Evolutionary conservation across 768 basidiomycete genomes (phyloP), one percentile per base, ranked within the genome.

Genomic region (Lyophyllum decastes): DNA sequence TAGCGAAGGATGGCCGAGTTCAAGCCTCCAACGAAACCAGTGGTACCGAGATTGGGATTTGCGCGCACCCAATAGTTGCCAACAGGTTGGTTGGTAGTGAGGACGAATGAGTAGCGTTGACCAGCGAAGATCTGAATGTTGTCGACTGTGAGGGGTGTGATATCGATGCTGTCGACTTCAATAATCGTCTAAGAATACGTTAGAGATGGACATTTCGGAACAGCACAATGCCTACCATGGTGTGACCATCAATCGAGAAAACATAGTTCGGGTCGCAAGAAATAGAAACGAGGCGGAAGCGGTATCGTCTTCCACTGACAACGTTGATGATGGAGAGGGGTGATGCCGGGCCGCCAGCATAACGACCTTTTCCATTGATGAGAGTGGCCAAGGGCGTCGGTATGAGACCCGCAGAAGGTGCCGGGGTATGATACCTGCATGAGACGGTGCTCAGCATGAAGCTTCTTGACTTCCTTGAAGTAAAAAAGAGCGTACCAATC

Each of bases 1-100:
- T 82, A 81, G 30, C 73, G 72, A 9, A 81, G 71, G 49, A 81
- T 73, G 0, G 74, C 80, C n/a, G n/a, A n/a, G n/a, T n/a, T n/a
- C n/a, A n/a, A n/a, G n/a, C n/a, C n/a, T n/a, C n/a, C n/a, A n/a
- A n/a, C n/a, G n/a, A 43, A 47, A 26, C 10, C 10, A 24, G 7
- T 10, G 22, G 27, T 49, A 1, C 33, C 26, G 47, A 54, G 35
- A 19, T 55, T 58, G 6, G 51, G 24, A 45, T 61, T 60, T 21
- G 65, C 58, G 9, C 68, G 65, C n/a, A 67, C 63, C 66, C 70
- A 83, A 63, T 83, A 83, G 60, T 80, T 83, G 8, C 62, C 68
- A 25, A 78, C 61, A 0, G 73, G 49, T 46, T 82, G 73, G 60
- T 75, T 57, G 17, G 77, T 74, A 6, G 64, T 67, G 14, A 78